A percentile compares a stretch with the other conserved stretches of the same genome.
These are phyloP conservation scores for Auricularia heimuer DNA, from an alignment of 768 basidiomycete species.

Conservation along the genomic window DNA sequence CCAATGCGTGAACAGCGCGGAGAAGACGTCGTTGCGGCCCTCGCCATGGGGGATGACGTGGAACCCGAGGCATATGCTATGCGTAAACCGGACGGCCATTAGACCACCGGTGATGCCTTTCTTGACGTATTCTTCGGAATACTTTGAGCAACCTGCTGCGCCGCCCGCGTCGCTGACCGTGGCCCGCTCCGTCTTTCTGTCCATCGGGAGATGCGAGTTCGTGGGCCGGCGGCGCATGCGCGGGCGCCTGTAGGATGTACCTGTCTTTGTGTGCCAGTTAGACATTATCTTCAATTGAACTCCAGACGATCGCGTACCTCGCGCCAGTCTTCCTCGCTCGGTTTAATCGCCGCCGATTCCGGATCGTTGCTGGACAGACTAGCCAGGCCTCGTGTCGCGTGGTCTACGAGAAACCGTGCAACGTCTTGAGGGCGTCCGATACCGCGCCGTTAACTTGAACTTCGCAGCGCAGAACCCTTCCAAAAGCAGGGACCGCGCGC, in stretches of 20 bases:
- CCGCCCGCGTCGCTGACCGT: neutral
- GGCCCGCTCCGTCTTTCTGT: neutral
- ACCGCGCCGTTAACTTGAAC: neutral
- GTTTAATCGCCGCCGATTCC: neutral
- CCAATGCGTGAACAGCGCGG: slow-evolving; percentile 27
- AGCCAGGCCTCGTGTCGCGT: neutral
- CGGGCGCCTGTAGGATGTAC: neutral
- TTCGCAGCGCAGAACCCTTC: neutral
- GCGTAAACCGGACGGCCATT: neutral
- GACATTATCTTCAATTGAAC: neutral
- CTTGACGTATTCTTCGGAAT: neutral
- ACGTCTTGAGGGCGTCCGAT: neutral
- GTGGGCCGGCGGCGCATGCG: neutral
- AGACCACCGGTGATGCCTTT: neutral
- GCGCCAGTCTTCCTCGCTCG: neutral
- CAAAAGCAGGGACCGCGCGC: neutral
- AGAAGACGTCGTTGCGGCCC: slow-evolving; percentile 31
- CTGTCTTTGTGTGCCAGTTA: neutral
- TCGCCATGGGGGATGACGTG: slow-evolving; percentile 23
- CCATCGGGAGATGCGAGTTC: neutral
- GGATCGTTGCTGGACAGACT: neutral
- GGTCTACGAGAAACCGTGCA: neutral
- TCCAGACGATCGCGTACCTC: neutral
- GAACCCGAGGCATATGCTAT: neutral
- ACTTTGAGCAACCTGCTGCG: neutral